Conservation (phyloP, 2,329 filamentous ascomycete species). For the Xylaria sp. region DNA sequence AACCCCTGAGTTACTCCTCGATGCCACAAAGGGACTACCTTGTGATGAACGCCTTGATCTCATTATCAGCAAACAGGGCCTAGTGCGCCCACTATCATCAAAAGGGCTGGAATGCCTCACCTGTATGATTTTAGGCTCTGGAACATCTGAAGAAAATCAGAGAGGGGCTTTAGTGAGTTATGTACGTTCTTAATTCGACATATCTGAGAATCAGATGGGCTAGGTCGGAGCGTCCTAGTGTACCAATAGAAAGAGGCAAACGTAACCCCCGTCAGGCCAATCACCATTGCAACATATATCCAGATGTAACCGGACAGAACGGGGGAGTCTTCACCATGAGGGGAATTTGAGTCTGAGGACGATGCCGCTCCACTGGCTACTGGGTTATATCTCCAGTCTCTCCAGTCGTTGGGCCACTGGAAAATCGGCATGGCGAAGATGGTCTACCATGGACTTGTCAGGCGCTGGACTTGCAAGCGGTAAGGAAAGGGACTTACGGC, state of each 20-base stretch:
- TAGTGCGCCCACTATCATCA: background rate
- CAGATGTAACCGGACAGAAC: constrained; percentile 6
- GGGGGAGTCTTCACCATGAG: background rate
- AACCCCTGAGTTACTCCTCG: background rate
- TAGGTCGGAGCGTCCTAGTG: background rate
- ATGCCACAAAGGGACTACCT: background rate
- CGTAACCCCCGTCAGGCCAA: background rate
- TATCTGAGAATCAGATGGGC: background rate
- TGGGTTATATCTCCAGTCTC: constrained; percentile 7
- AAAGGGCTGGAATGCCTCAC: background rate
- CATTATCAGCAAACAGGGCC: background rate
- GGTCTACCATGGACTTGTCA: constrained; percentile 1
- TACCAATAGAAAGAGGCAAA: background rate
- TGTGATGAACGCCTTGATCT: background rate
- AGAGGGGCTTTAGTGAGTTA: no score
- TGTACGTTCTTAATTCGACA: no score
- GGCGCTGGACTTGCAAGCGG: background rate
- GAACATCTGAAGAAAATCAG: background rate
- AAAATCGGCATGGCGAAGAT: constrained; percentile 16
- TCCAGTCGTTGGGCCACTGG: constrained; percentile 17
- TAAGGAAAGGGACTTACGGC: background rate
- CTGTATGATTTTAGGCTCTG: background rate
- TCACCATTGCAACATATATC: constrained; percentile 1
- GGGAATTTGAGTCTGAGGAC: background rate
- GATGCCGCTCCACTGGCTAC: constrained; percentile 2